Evolutionary conservation across 176 grass and related monocot genomes (phyloP).

Genomic region (Musa schizocarpa): DNA sequence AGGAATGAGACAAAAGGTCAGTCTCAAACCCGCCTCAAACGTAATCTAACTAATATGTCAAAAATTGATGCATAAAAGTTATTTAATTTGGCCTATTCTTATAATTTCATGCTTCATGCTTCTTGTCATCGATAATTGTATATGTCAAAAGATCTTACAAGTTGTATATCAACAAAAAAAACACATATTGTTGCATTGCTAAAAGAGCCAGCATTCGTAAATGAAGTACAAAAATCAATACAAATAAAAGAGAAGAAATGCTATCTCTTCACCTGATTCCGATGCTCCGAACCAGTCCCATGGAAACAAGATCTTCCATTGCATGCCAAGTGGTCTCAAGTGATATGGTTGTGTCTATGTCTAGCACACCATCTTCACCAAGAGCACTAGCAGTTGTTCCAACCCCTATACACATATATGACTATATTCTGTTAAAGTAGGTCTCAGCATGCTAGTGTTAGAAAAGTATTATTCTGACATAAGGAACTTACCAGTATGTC

Average conservation of each 20-base stretch:
- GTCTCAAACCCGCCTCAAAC: too few relatives aligned
- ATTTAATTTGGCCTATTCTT: too few relatives aligned
- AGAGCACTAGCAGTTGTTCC: conserved; percentile 67
- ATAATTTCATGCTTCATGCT: too few relatives aligned
- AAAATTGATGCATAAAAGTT: too few relatives aligned
- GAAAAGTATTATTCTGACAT: neutral
- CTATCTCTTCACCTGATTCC: conserved; percentile 58
- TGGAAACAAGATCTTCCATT: conserved; percentile 88
- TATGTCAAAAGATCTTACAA: too few relatives aligned
- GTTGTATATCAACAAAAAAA: too few relatives aligned
- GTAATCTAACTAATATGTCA: too few relatives aligned
- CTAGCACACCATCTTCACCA: conserved; percentile 75
- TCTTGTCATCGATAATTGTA: too few relatives aligned
- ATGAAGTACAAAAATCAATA: neutral
- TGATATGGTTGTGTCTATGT: conserved; percentile 85
- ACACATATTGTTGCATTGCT: too few relatives aligned
- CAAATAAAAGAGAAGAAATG: neutral
- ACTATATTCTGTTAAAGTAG: neutral
- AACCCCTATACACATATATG: conserved; percentile 36
- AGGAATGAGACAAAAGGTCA: too few relatives aligned
- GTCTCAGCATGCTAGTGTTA: neutral
- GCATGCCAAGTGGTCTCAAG: conserved; percentile 97
- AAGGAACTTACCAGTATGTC: conserved; percentile 47
- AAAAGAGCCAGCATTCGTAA: neutral
- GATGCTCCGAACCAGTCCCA: conserved; percentile 63